phyloP scores from a whole-genome alignment of 2,329 filamentous ascomycete genomes.

The Cadophora sp. region DNA sequence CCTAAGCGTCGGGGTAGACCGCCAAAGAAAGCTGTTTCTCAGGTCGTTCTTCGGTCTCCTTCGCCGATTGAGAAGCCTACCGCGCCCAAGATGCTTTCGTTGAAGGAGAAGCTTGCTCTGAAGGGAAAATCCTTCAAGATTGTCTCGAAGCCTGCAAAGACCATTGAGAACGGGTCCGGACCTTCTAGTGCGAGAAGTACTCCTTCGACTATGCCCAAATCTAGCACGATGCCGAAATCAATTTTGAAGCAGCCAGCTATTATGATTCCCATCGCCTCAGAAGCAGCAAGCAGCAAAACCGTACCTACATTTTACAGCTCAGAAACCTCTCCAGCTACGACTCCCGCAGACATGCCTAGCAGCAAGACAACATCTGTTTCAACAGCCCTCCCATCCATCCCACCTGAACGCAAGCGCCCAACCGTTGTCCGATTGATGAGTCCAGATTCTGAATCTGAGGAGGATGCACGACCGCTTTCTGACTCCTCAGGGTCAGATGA shows the following conservation, averaged over 20 bases:
- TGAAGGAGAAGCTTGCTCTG: slow-evolving; percentile 42
- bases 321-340: neutral
- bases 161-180: neutral
- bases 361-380: slow-evolving; percentile 15
- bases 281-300: neutral
- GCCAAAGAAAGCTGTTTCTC: slow-evolving; percentile 28
- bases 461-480: slow-evolving; percentile 13
- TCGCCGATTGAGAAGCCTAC: slow-evolving; percentile 7
- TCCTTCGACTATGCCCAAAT: neutral
- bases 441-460: slow-evolving; percentile 29
- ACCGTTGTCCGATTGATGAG: slow-evolving; percentile 40
- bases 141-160: slow-evolving; percentile 31
- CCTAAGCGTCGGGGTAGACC: slow-evolving; percentile 37
- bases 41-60: slow-evolving; percentile 8
- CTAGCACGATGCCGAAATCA: slow-evolving; percentile 18
- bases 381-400: neutral
- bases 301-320: neutral
- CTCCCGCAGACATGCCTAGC: slow-evolving; percentile 9
- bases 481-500: slow-evolving; percentile 21
- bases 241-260: slow-evolving; percentile 22
- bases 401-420: slow-evolving; percentile 24
- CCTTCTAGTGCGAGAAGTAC: slow-evolving; percentile 22
- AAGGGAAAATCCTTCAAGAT: slow-evolving; percentile 42
- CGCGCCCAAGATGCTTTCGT: slow-evolving; percentile 34
- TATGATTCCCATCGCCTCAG: slow-evolving; percentile 16